These are phyloP conservation scores for Ogataea henricii DNA, from an alignment of 805 yeast species.

Conservation along the genomic window DNA sequence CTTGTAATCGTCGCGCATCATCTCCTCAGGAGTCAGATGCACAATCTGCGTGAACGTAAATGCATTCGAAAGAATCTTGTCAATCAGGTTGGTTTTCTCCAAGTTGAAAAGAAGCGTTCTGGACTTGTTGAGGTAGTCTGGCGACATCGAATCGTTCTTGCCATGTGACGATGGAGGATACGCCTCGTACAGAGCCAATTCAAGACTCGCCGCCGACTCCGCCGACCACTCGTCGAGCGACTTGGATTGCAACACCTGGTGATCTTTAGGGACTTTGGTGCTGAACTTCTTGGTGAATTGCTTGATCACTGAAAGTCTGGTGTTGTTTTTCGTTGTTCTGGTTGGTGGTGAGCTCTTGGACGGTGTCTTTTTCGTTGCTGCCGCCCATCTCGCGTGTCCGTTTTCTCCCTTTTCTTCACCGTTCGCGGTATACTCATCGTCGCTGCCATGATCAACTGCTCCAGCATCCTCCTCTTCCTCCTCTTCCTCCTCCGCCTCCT, in stretches of 20 bases:
- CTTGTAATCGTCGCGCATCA: conserved; percentile 70
- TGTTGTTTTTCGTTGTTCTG: conserved; percentile 31
- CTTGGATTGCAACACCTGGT: conserved; percentile 19
- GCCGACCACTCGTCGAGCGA: conserved; percentile 39
- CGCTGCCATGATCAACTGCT: conserved; percentile 18
- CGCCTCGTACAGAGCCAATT: conserved; percentile 45
- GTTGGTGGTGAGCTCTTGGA: neutral
- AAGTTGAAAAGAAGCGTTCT: conserved; percentile 65
- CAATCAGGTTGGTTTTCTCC: conserved; percentile 58
- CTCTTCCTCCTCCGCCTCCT: conserved; percentile 18
- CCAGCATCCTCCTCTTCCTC: conserved; percentile 21
- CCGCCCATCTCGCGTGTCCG: conserved; percentile 13
- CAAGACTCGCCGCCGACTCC: conserved; percentile 53
- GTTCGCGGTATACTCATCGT: conserved; percentile 16
- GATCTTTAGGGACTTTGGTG: conserved; percentile 41
- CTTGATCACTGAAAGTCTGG: conserved; percentile 49
- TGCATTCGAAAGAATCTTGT: conserved; percentile 54
- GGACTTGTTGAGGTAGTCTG: conserved; percentile 64
- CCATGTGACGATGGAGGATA: conserved; percentile 21
- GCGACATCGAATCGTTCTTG: conserved; percentile 19
- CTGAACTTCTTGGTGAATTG: conserved; percentile 51
- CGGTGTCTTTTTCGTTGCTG: conserved; percentile 20
- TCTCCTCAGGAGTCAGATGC: conserved; percentile 67
- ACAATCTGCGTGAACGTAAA: conserved; percentile 62
- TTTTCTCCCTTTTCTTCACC: conserved; percentile 8